These are phyloP conservation scores for Aureobasidium leucospermi DNA, from an alignment of 2,329 filamentous ascomycete genomes.

Conservation along the genomic window DNA sequence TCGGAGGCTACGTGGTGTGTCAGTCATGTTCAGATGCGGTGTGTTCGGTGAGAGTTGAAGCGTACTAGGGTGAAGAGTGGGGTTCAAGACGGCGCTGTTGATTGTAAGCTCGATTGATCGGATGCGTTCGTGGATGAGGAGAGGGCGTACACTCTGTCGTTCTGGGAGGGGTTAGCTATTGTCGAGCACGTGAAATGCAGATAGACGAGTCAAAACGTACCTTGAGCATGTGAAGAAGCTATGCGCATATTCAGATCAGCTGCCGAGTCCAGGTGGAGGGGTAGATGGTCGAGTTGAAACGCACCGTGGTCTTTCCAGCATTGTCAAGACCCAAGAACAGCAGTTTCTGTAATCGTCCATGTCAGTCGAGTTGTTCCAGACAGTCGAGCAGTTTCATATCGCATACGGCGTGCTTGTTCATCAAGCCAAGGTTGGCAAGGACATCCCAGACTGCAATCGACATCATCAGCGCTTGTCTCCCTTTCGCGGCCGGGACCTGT, in stretches of 20 bases:
- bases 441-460: constrained; percentile 69
- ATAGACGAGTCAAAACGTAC: constrained; percentile 43
- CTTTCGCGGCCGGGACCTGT: constrained; percentile 15
- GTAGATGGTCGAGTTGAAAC: constrained; percentile 7
- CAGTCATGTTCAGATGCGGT: neutral
- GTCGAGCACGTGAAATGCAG: neutral
- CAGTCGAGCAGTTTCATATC: neutral
- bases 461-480: constrained; percentile 10
- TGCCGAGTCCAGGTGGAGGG: neutral
- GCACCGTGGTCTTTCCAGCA: constrained; percentile 78
- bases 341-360: constrained; percentile 50
- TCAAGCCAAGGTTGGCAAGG: constrained; percentile 75
- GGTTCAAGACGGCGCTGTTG: constrained; percentile 65
- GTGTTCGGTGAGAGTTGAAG: constrained; percentile 18
- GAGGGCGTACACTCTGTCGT: constrained; percentile 61
- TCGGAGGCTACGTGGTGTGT: constrained; percentile 60
- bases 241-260: constrained; percentile 13
- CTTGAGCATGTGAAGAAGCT: constrained; percentile 88
- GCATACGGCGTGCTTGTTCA: constrained; percentile 75
- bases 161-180: constrained; percentile 37
- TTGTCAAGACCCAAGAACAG: constrained; percentile 91
- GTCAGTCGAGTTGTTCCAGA: neutral
- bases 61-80: constrained; percentile 84
- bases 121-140: neutral
- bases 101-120: constrained; percentile 4